Base-by-base conservation (phyloP, 2,329 filamentous ascomycete species). In the Pyrenophora graminea region DNA sequence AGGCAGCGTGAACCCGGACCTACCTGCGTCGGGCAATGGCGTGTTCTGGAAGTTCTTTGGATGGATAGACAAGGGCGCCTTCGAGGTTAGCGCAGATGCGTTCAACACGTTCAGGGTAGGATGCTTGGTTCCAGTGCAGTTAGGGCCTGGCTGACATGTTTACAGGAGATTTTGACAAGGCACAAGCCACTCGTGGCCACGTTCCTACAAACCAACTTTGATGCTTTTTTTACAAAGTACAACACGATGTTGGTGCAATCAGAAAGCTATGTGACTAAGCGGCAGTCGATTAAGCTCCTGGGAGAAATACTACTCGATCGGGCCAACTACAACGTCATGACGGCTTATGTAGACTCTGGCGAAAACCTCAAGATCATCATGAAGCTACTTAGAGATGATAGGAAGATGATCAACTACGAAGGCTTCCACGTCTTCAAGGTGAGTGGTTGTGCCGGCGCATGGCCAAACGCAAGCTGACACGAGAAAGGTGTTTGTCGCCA, bases 401-500 rank as follows among this genome's bases (percentile, higher is more conserved):
- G 93, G 63, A 94, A 96, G 75, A 99, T 99, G 92, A 94, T 99
- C 56, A 94, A 97, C 75, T 99, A 99, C 72, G 94, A 99, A 74
- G 94, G 92, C 6, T 99, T 99, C 73, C 94, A 99, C 72, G 93
- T 99, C 36, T 99, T 99, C 82, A 99, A 99, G 80, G 83, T 85
- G 43, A 15, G 43, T 55, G 39, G 58, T 40, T 6, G 18, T 27
- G 12, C 17, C 32, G 1, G 36, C 8, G 38, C 17, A 7, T 25
- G 6, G 13, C 6, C 4, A 36, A n/a, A 15, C 34, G 5, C 15
- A 49, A 39, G 25, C 62, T 68, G 9, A 67, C 32, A 25, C 15
- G 27, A 9, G 25, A 61, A 85, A 85, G 83, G 93, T 99, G 56
- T 99, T 99, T 75, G 94, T 97, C 46, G 94, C 94, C 53, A 99